Conservation (phyloP, 306 rosid genomes). For the apple (Malus domestica) region ASM211411v1 NC_041802.1:30906501-30907000, state of each 20-base stretch:
- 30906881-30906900: background rate
- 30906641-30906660: background rate
- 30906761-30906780: background rate
- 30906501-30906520: conserved; percentile 36
- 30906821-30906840: background rate
- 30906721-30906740: no score
- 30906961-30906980: background rate
- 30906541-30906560: conserved; percentile 43
- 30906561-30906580: conserved; percentile 44
- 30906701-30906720: background rate
- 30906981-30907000: background rate
- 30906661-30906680: background rate
- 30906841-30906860: background rate
- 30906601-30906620: background rate
- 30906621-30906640: background rate
- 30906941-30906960: background rate
- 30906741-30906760: no score
- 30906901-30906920: background rate
- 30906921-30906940: no score
- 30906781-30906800: background rate
- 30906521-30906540: conserved; percentile 26
- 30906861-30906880: background rate
- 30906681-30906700: background rate
- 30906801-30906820: background rate
- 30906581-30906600: background rate